Percentiles rank a stretch among this genome's conserved stretches.
phyloP scores from a whole-genome alignment of 305 asterid genomes.

The Coffea humblotiana region DNA sequence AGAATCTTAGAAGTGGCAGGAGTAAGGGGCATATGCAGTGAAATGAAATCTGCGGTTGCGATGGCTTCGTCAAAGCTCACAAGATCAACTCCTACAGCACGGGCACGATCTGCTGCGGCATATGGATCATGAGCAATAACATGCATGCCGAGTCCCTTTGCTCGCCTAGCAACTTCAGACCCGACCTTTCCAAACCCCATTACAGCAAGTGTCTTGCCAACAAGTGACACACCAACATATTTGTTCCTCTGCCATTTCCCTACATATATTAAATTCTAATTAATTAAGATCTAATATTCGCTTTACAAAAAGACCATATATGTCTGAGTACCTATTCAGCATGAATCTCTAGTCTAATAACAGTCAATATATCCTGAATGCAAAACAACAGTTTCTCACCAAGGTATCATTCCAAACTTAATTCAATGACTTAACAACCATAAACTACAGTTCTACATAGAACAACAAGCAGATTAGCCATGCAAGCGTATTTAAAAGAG shows the following conservation, averaged over 20 bases:
- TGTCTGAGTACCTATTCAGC: not conserved
- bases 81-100: conserved; percentile 90
- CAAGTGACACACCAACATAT: conserved; percentile 94
- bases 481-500: not conserved
- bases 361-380: not conserved
- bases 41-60: conserved; percentile 78
- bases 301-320: not conserved
- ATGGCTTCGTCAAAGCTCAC: conserved; percentile 88
- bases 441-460: not conserved
- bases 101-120: conserved; percentile 97
- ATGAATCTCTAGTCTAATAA: not conserved
- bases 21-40: conserved; percentile 99
- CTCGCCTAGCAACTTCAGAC: conserved; percentile 94
- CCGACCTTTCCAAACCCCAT: conserved; percentile 99
- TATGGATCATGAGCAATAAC: conserved; percentile 95
- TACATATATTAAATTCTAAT: conserved; percentile 23
- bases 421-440: not conserved
- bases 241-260: conserved; percentile 95
- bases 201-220: conserved; percentile 87
- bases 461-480: not conserved
- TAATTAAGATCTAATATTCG: not conserved
- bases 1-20: conserved; percentile 71
- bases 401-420: not conserved
- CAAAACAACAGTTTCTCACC: not conserved
- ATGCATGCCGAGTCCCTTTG: conserved; percentile 97